Evolutionary conservation across 176 grass and related monocot species (phyloP).

Genomic region (maize (Zea mays)): Zm-B73-REFERENCE-NAM-5.0 NC_050098.1:3429501-3430000

Average conservation of each 20-base stretch:
- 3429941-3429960: conserved; percentile 52
- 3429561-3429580: conserved; percentile 35
- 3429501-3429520: neutral
- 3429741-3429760: conserved; percentile 1
- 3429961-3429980: conserved; percentile 75
- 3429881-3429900: conserved; percentile 57
- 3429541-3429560: conserved; percentile 10
- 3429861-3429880: conserved; percentile 34
- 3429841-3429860: neutral
- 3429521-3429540: conserved; percentile 36
- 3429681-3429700: neutral
- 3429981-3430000: conserved; percentile 71
- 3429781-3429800: neutral
- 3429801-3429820: neutral
- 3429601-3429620: neutral
- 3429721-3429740: conserved; percentile 4
- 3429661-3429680: neutral
- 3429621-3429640: neutral
- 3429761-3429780: neutral
- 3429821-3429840: conserved; percentile 28
- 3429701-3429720: conserved; percentile 19
- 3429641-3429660: neutral
- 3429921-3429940: conserved; percentile 73
- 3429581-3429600: conserved; percentile 28
- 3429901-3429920: conserved; percentile 56